Conservation (phyloP, 805 yeast genomes). For the Metschnikowia continentalis region DNA sequence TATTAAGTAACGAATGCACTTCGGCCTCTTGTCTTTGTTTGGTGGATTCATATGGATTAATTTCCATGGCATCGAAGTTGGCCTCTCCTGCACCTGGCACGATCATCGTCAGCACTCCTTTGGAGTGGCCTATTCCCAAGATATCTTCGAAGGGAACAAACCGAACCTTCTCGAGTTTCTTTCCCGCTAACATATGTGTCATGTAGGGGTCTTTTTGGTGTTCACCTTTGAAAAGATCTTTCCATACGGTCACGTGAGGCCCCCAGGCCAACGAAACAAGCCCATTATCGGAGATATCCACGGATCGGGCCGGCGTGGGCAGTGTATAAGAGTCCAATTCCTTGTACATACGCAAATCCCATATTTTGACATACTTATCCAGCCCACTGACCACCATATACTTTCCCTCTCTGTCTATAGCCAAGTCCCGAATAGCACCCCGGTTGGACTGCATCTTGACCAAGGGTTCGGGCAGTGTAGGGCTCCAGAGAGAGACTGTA, state of each 20-base stretch:
- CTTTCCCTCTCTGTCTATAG: constrained; percentile 85
- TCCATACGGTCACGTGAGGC: constrained; percentile 92
- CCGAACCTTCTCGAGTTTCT: constrained; percentile 59
- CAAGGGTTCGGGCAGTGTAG: constrained; percentile 78
- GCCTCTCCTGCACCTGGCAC: constrained; percentile 99
- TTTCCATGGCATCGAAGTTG: constrained; percentile 88
- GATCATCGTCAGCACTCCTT: constrained; percentile 72
- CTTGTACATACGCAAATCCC: constrained; percentile 88
- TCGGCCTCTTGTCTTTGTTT: constrained; percentile 93
- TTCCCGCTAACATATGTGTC: constrained; percentile 82
- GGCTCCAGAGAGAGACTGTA: constrained; percentile 90
- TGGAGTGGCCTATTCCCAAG: constrained; percentile 80
- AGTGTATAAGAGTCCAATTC: constrained; percentile 65
- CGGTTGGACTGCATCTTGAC: constrained; percentile 76
- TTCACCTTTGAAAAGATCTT: constrained; percentile 59
- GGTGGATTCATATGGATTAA: constrained; percentile 87
- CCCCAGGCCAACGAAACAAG: constrained; percentile 91
- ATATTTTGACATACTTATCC: constrained; percentile 77
- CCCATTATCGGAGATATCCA: constrained; percentile 84
- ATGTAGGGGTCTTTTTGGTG: constrained; percentile 85
- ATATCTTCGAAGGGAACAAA: constrained; percentile 96
- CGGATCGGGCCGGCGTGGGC: constrained; percentile 81
- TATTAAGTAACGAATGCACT: constrained; percentile 79
- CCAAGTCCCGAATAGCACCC: constrained; percentile 84
- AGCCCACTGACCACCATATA: constrained; percentile 93